phyloP scores from a whole-genome alignment of 2,329 filamentous ascomycete species.

The Microsporum canis region DNA sequence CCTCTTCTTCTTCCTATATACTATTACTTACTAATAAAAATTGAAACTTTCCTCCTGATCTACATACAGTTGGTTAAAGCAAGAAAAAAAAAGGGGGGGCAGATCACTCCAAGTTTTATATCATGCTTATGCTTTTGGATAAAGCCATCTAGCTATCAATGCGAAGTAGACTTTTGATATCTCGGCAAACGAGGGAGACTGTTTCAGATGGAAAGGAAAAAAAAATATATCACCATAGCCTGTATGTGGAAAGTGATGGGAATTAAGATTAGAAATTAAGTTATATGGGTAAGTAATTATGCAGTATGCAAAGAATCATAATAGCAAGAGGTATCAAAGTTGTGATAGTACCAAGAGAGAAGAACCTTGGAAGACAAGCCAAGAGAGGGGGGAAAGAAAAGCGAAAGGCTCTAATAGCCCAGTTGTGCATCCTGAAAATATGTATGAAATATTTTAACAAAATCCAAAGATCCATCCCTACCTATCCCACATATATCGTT shows the following conservation, averaged over 20 bases:
- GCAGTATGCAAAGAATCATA: not conserved
- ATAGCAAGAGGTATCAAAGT: not conserved
- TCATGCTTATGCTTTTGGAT: too few relatives aligned
- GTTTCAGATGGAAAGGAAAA: not conserved
- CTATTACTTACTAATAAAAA: not conserved
- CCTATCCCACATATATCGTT: not conserved
- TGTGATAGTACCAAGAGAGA: not conserved
- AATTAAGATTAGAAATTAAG: conserved; percentile 6
- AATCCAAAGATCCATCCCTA: not conserved
- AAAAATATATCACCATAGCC: not conserved
- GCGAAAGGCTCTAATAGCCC: not conserved
- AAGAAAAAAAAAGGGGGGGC: not conserved
- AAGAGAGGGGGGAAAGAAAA: not conserved
- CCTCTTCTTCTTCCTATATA: not conserved
- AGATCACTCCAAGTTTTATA: not conserved
- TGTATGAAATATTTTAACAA: not conserved
- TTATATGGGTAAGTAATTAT: conserved; percentile 1
- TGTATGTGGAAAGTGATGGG: not conserved
- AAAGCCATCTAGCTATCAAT: not conserved
- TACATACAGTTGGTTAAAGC: not conserved
- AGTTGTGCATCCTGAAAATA: not conserved
- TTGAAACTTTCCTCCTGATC: not conserved
- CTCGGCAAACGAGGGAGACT: not conserved
- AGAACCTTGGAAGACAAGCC: not conserved
- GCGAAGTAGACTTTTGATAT: not conserved